Evolutionary conservation across 2,329 filamentous ascomycete species (phyloP), one percentile per base, ranked within the genome.

Genomic region (Cladosporium sphaerospermum): DNA sequence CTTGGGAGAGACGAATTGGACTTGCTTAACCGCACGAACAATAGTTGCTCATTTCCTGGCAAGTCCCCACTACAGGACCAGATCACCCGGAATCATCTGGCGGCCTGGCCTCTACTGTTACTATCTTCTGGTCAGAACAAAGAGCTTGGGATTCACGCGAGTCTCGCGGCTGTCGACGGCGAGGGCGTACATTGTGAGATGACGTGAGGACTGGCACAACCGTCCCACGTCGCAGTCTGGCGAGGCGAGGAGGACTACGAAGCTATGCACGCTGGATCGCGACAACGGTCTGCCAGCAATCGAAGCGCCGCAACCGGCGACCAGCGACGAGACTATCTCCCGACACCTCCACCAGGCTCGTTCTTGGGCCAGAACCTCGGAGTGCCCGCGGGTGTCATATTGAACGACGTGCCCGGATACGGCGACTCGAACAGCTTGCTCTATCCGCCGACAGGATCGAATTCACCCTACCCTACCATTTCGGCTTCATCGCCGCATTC

Each of bases 401-500:
- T 55, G 49, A 43, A 52, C 50, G 57, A 59, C 44, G 56, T 58
- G 9, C 52, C 59, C 18, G 54, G 46, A 9, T 59, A 56, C 49
- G 51, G 47, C 45, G 59, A 62, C 43, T 42, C 55, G 34, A 56
- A 49, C 37, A 49, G 52, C 33, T 42, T 60, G 23, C 37, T 62
- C 13, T 55, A 59, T 34, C 55, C 55, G 11, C 51, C 51, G 10
- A 44, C 45, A 28, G 54, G 33, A 6, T 18, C 39, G 9, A 47
- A 57, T 28, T 57, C 52, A 43, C 56, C 47, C 57, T 68, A 54
- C 71, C 69, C 71, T 16, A 59, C 65, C 49, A 63, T 73, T 34
- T 64, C 67, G 18, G 56, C 62, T 42, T 64, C 69, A 16, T 67
- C 61, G 59, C 56, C 56, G 19, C 51, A 54, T 37, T 48, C 47